A percentile compares a stretch with the other conserved stretches of the same genome.
Conservation (phyloP, 2,329 filamentous ascomycete species). For the Daldinia eschscholtzii region DNA sequence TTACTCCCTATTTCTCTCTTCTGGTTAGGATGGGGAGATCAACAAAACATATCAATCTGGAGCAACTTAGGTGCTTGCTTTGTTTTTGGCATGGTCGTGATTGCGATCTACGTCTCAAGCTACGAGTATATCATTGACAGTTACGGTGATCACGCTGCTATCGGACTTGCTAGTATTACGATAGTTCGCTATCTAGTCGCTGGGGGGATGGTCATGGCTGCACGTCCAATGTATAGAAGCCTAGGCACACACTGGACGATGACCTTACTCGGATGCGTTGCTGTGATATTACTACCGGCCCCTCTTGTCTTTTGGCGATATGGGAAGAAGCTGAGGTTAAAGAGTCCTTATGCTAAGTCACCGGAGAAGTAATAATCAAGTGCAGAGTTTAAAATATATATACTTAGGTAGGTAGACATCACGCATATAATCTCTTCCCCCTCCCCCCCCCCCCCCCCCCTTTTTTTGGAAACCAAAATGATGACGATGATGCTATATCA, state of each 20-base stretch:
- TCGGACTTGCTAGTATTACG: conserved; percentile 51
- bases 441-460: too few species aligned
- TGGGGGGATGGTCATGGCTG: conserved; percentile 57
- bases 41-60: conserved; percentile 42
- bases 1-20: conserved; percentile 64
- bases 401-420: too few species aligned
- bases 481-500: too few species aligned
- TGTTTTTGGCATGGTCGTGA: conserved; percentile 64
- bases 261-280: conserved; percentile 55
- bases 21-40: conserved; percentile 70
- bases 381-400: neutral
- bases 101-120: conserved; percentile 63
- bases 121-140: conserved; percentile 71
- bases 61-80: conserved; percentile 60
- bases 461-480: too few species aligned
- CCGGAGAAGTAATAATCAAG: neutral
- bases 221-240: conserved; percentile 55
- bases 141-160: conserved; percentile 65
- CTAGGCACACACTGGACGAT: conserved; percentile 59
- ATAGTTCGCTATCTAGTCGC: conserved; percentile 53
- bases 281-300: conserved; percentile 50
- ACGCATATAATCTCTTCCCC: too few species aligned
- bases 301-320: conserved; percentile 54
- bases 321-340: conserved; percentile 43
- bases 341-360: conserved; percentile 22